Base-by-base conservation (phyloP, 352 stramenopile genomes). In the Globisporangium sylvaticum region DNA sequence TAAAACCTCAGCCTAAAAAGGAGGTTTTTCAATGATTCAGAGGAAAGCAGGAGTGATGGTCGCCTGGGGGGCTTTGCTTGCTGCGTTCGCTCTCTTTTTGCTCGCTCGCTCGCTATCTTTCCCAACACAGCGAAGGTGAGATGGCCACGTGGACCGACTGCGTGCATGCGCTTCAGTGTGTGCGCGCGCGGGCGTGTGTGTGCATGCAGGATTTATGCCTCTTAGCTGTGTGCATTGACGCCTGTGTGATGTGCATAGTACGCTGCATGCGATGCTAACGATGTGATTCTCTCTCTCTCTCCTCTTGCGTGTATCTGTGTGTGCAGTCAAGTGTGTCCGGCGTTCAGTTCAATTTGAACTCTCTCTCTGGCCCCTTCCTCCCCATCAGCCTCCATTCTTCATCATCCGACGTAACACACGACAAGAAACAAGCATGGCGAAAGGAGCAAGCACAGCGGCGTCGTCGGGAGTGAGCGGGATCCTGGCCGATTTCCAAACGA, bases 401-500 rank as follows among this genome's bases (percentile, higher is more conserved):
- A 18, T 32, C 25, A 32, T 15, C 27, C 24, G 24, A 24, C 44
- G 34, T n/a, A 37, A n/a, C n/a, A 39, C 18, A 71, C 32, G 20
- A 24, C 37, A 22, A 20, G 14, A 25, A 7, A 25, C 53, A 53
- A 34, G 25, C 57, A 72, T 58, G 58, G 34, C 66, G 55, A 67
- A 67, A 70, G 52, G 27, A 68, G 63, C 62, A 53, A 84, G 79
- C 58, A 77, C 72, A 46, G 67, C 73, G 64, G 69, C 69, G 27
- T 48, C 71, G 42, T 58, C 55, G 48, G 78, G 70, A 66, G 73
- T 85, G 55, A 56, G 72, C 64, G 80, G 72, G 50, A 92, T 92
- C 69, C 64, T 90, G 39, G 57, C 73, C 39, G 85, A 94, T 65
- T 89, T 95, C 46, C 67, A 75, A 46, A 56, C 75, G 64, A 84